These are phyloP conservation scores for Mycena latifolia DNA, from an alignment of 768 basidiomycete genomes.

Conservation along the genomic window DNA sequence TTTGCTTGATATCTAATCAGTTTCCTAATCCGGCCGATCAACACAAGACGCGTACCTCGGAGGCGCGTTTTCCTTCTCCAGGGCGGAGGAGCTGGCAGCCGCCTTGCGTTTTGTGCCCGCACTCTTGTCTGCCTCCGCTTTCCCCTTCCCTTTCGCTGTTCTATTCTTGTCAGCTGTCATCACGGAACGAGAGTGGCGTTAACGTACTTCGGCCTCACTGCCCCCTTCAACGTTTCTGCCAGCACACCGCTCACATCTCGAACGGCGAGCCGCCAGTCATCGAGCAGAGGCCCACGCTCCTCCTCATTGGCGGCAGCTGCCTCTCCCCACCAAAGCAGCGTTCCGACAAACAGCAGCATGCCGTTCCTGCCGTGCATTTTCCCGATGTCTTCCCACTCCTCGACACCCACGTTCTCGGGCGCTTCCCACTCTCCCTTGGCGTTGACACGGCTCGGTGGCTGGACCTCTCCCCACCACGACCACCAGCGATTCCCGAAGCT, in stretches of 20 bases:
- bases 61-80: neutral
- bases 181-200: neutral
- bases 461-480: neutral
- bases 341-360: conserved; percentile 3
- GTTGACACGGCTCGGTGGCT: neutral
- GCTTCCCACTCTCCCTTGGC: neutral
- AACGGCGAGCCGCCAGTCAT: neutral
- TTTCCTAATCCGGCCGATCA: neutral
- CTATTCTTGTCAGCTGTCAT: neutral
- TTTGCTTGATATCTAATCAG: neutral
- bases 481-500: neutral
- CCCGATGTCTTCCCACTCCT: neutral
- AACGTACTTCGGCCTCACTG: neutral
- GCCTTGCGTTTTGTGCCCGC: too few species aligned
- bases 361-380: conserved; percentile 14
- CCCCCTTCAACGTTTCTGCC: neutral
- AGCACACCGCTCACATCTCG: neutral
- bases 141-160: too few species aligned
- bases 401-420: neutral
- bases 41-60: neutral
- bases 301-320: neutral
- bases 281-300: neutral
- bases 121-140: too few species aligned
- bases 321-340: conserved; percentile 22
- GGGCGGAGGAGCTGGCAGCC: too few species aligned